phyloP scores from a whole-genome alignment of 2,329 filamentous ascomycete genomes.

The Colletotrichum chrysophilum region DNA sequence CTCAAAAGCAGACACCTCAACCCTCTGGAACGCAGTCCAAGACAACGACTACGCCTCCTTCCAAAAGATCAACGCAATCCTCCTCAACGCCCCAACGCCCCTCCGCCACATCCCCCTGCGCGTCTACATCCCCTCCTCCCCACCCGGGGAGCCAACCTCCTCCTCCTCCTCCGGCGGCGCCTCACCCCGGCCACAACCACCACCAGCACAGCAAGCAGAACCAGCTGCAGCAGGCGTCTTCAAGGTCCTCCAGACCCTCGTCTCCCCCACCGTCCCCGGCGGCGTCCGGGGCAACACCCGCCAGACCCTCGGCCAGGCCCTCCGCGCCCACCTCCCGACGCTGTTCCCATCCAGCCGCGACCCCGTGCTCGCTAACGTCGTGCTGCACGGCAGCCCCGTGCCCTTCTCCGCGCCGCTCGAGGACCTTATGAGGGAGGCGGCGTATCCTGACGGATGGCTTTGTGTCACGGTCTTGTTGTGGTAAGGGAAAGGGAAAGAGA shows the following conservation, averaged over 20 bases:
- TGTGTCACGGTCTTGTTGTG: constrained; percentile 82
- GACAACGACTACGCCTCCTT: constrained; percentile 78
- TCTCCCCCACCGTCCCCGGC: constrained; percentile 53
- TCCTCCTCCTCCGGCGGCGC: not conserved
- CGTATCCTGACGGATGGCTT: constrained; percentile 93
- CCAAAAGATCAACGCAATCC: constrained; percentile 74
- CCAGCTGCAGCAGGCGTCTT: constrained; percentile 56
- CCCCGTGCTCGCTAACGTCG: constrained; percentile 80
- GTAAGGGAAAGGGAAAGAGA: too few relatives aligned
- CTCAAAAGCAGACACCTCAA: constrained; percentile 81
- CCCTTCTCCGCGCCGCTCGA: constrained; percentile 82
- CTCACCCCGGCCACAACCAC: not conserved
- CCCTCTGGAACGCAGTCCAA: constrained; percentile 81
- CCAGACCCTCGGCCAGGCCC: constrained; percentile 72
- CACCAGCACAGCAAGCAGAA: constrained; percentile 24
- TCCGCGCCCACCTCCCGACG: constrained; percentile 76
- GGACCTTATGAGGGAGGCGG: constrained; percentile 80
- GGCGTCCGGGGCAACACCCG: constrained; percentile 43
- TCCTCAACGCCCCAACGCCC: constrained; percentile 76
- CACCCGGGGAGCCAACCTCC: constrained; percentile 33
- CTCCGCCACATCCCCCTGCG: constrained; percentile 87
- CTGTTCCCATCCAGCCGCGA: constrained; percentile 89
- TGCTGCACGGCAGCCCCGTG: constrained; percentile 84
- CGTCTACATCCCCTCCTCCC: constrained; percentile 78
- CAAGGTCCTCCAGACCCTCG: constrained; percentile 77